Conservation (phyloP, 495 filamentous ascomycete species). For the Penicillium tannophilum region DNA sequence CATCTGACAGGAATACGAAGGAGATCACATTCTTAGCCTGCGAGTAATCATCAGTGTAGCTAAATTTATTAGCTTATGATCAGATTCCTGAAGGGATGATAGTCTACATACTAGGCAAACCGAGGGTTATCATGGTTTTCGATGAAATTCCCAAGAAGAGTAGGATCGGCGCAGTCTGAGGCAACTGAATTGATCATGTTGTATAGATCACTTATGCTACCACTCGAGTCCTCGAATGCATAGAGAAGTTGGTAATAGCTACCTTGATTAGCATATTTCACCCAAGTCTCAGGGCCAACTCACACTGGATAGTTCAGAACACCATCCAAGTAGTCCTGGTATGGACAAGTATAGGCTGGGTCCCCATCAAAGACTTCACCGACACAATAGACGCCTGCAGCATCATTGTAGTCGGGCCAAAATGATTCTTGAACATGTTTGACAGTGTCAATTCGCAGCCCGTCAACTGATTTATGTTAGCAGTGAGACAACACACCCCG, state of each 20-base stretch:
- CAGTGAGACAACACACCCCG: background rate
- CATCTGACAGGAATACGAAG: conserved; percentile 69
- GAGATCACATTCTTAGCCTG: conserved; percentile 70
- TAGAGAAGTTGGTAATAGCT: conserved; percentile 59
- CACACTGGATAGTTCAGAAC: conserved; percentile 67
- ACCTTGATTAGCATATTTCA: conserved; percentile 1
- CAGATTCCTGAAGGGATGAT: background rate
- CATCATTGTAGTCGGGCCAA: conserved; percentile 62
- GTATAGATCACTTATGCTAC: conserved; percentile 60
- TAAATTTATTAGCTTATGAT: conserved; percentile 17
- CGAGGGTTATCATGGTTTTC: conserved; percentile 81
- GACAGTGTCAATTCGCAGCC: conserved; percentile 76
- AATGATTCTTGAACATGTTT: conserved; percentile 73
- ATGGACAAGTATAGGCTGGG: conserved; percentile 62
- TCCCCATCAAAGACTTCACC: conserved; percentile 72
- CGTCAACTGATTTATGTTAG: conserved; percentile 56
- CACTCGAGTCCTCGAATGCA: conserved; percentile 61
- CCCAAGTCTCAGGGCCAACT: background rate
- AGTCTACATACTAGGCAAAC: conserved; percentile 53
- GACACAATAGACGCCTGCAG: conserved; percentile 69
- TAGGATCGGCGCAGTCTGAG: conserved; percentile 57
- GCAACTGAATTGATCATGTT: conserved; percentile 60
- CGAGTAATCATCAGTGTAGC: conserved; percentile 49
- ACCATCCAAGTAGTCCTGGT: conserved; percentile 61
- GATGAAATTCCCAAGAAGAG: conserved; percentile 70